Base-by-base conservation (phyloP, 495 filamentous ascomycete species). In the Bathelium albidoporum region DNA sequence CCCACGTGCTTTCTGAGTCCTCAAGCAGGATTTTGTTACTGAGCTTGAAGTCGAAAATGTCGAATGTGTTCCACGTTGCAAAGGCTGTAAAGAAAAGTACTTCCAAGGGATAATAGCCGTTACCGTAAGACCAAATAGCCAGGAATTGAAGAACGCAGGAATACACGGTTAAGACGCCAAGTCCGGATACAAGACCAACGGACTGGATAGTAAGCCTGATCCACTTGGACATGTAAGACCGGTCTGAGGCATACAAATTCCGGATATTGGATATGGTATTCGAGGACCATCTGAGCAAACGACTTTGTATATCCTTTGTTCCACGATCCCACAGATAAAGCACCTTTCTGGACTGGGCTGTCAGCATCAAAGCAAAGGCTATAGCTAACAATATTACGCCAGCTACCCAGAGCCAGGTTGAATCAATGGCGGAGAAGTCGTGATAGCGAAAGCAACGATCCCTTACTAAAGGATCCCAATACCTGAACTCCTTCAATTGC, bases 91-190 rank as follows among this genome's bases (percentile, higher is more conserved):
- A 59, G 24, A 59, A 22, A 9, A 32, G 4, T 9, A 59, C 24
- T 34, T 59, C 58, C 11, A 59, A 32, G n/a, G 58, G 24, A 9
- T 31, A 59, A 11, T 28, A 34, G 3, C 58, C 29, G 20, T 28
- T n/a, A 11, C 29, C 58, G 32, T 28, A 59, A 34, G 58, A 59
- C 9, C 7, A 59, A n/a, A 59, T 34, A 10, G 58, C 24, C n/a
- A 59, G 58, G 58, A 59, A 59, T 34, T 59, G 58, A n/a, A 59
- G 22, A n/a, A 59, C 9, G 20, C 20, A 59, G 22, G 10, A 11
- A 10, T 32, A 59, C 10, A 31, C 31, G 20, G 12, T 3, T n/a
- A 59, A n/a, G 4, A 31, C 32, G 10, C 7, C n/a, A n/a, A 3
- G 7, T 9, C 10, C 24, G 3, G 20, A 20, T n/a, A 59, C 4